phyloP scores from a whole-genome alignment of 768 basidiomycete species.

The Lactifluus piperatus region DNA sequence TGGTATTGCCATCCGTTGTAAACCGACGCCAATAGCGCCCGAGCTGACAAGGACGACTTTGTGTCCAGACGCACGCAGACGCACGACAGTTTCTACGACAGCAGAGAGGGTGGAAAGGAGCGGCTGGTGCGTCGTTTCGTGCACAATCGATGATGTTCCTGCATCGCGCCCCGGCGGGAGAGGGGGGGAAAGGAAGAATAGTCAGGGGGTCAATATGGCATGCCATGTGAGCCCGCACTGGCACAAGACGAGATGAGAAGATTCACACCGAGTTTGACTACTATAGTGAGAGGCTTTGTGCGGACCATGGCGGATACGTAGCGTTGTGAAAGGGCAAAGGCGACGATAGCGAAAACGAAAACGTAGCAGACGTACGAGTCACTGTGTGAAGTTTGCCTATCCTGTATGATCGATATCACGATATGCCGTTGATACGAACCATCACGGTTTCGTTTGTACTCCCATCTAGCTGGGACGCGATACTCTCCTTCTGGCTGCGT shows the following conservation, averaged over 20 bases:
- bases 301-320: constrained; percentile 3
- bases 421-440: too few species aligned
- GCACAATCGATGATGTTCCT: constrained; percentile 97
- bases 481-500: too few species aligned
- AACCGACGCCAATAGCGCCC: constrained; percentile 94
- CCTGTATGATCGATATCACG: too few species aligned
- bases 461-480: too few species aligned
- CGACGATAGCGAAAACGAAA: too few species aligned
- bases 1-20: constrained; percentile 83
- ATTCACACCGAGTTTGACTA: constrained; percentile 28
- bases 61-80: constrained; percentile 73
- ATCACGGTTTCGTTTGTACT: too few species aligned
- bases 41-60: constrained; percentile 94
- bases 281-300: constrained; percentile 16
- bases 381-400: too few species aligned
- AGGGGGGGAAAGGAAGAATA: neutral
- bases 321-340: neutral
- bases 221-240: neutral
- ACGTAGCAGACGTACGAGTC: too few species aligned
- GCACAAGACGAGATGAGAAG: neutral
- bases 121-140: constrained; percentile 88
- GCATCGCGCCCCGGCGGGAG: neutral
- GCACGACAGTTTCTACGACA: constrained; percentile 83
- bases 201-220: neutral
- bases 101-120: constrained; percentile 86